Base-by-base conservation (phyloP, 108 stramenopile genomes). In the Discostella pseudostelligera region DNA sequence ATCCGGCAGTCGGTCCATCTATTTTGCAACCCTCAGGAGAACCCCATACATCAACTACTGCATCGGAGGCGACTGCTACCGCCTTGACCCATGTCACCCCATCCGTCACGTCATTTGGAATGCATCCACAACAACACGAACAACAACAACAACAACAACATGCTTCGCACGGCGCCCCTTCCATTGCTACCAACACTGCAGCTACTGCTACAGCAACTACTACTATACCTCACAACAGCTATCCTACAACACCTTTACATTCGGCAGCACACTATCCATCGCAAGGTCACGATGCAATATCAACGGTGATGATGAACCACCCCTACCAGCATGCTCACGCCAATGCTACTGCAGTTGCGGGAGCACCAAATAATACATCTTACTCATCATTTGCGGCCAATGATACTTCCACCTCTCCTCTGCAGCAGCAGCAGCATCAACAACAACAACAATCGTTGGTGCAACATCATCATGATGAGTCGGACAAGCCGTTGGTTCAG, bases 371-470 rank as follows among this genome's bases (percentile, higher is more conserved):
- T 26, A 51, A 51, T 14, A 0, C 10, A 14, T 28, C 50, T 22
- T 26, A 51, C 24, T 24, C 14, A 51, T 26, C 24, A n/a, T 28
- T 28, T 12, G 26, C 25, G 0, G 25, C 4, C 14, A 14, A 51
- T 10, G 24, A 51, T 25, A 0, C 26, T 6, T 12, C 22, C 24
- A 22, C 21, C 5, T 21, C 21, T 0, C 25, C 19, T 29, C 24
- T 25, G 43, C 69, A 54, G 39, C 48, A 56, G 11, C 69, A 76
- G 17, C 35, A 44, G 26, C 62, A 64, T 42, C 63, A 51, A 11
- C 32, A 25, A 12, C 55, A 39, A 32, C 55, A 56, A 56, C 42
- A 43, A n/a, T 8, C 12, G 12, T 32, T 66, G 11, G 24, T 29
- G 37, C 70, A 70, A 16, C 56, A 71, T 42, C n/a, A n/a, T 40